These are phyloP conservation scores for Porpolomopsis calyptriformis DNA, from an alignment of 768 basidiomycete species.

Conservation along the genomic window DNA sequence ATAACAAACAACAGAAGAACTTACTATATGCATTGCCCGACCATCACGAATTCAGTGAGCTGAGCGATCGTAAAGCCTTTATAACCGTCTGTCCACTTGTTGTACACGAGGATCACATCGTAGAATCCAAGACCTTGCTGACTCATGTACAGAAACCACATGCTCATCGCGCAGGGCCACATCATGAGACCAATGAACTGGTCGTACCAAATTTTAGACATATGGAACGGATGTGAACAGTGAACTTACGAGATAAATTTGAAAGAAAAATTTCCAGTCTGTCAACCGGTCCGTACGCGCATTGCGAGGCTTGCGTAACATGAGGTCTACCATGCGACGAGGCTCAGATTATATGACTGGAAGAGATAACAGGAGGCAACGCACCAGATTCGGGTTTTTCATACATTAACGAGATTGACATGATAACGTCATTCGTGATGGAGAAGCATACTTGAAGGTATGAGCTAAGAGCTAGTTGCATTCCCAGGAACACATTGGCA, in stretches of 20 bases:
- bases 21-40: constrained; percentile 38
- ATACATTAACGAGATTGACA: constrained; percentile 40
- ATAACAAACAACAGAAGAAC: constrained; percentile 8
- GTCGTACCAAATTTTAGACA: not conserved
- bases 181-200: constrained; percentile 36
- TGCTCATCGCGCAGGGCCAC: constrained; percentile 36
- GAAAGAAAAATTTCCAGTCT: constrained; percentile 37
- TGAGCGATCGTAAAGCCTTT: constrained; percentile 21
- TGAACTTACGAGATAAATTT: constrained; percentile 33
- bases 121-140: constrained; percentile 28
- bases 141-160: constrained; percentile 31
- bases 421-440: constrained; percentile 41
- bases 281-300: constrained; percentile 39
- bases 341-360: not conserved
- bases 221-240: constrained; percentile 1
- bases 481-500: constrained; percentile 45
- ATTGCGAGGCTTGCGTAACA: constrained; percentile 39
- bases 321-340: constrained; percentile 25
- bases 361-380: not conserved
- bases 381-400: constrained; percentile 41
- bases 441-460: constrained; percentile 48
- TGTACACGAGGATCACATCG: constrained; percentile 31
- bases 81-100: constrained; percentile 29
- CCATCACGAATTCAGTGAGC: constrained; percentile 25
- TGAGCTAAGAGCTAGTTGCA: constrained; percentile 47